Evolutionary conservation across 108 stramenopile genomes (phyloP).

Genomic region (Skeletonema marinoi): DNA sequence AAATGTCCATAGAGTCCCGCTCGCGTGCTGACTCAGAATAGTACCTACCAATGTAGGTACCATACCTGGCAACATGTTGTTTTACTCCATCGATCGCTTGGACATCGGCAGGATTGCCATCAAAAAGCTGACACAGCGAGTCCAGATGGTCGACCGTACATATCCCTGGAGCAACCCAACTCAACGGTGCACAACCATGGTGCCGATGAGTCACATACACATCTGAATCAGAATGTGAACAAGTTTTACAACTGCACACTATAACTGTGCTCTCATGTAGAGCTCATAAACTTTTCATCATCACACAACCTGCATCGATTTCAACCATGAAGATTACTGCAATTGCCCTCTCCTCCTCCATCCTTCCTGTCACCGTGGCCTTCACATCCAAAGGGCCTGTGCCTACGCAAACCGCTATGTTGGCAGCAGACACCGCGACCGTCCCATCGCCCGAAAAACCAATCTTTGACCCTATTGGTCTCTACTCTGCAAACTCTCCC

Average conservation of each 20-base stretch:
- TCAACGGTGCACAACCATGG: not conserved
- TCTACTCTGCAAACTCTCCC: constrained; percentile 45
- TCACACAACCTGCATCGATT: not conserved
- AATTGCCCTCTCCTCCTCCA: not conserved
- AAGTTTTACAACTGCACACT: too few relatives aligned
- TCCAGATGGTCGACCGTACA: too few relatives aligned
- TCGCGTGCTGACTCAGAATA: too few relatives aligned
- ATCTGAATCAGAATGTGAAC: not conserved
- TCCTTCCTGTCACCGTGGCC: not conserved
- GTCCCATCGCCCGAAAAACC: not conserved
- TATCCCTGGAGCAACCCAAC: too few relatives aligned
- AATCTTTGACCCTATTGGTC: constrained; percentile 76
- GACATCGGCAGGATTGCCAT: too few relatives aligned
- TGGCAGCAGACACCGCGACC: not conserved
- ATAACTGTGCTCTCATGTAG: not conserved
- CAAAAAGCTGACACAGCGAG: not conserved
- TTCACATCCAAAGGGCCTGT: not conserved
- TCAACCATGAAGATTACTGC: not conserved
- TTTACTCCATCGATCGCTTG: too few relatives aligned
- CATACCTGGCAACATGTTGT: too few relatives aligned
- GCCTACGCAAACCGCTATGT: not conserved
- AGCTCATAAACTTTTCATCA: not conserved
- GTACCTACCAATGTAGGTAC: too few relatives aligned
- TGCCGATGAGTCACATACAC: not conserved
- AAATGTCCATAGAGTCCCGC: too few relatives aligned